A percentile compares a stretch with the other conserved stretches of the same genome.
phyloP scores from a whole-genome alignment of 306 rosid species.

The Abrus precatorius region DNA sequence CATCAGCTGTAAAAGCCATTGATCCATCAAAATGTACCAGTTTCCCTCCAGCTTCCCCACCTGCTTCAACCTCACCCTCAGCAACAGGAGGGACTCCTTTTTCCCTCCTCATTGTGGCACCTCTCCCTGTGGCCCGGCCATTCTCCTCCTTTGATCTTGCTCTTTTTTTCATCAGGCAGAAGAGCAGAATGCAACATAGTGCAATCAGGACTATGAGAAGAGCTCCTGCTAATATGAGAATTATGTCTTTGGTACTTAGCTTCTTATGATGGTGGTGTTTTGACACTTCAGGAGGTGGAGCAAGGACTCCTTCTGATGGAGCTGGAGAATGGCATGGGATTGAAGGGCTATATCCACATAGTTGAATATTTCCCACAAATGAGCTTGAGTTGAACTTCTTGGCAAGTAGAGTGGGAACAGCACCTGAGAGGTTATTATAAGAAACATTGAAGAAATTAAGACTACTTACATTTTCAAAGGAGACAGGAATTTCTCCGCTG shows the following conservation, averaged over 20 bases:
- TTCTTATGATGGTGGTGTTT: conserved; percentile 52
- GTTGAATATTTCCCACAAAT: conserved; percentile 70
- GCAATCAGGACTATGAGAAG: conserved; percentile 60
- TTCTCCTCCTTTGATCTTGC: conserved; percentile 53
- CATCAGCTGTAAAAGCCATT: conserved; percentile 75
- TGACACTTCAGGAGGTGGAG: conserved; percentile 50
- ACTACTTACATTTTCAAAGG: conserved; percentile 53
- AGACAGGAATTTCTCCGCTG: conserved; percentile 67
- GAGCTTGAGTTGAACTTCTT: conserved; percentile 73
- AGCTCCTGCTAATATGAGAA: conserved; percentile 75
- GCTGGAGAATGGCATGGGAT: conserved; percentile 61
- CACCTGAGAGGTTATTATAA: conserved; percentile 75
- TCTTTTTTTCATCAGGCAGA: conserved; percentile 65
- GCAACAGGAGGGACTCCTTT: conserved; percentile 64
- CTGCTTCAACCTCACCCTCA: conserved; percentile 61
- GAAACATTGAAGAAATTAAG: conserved; percentile 73
- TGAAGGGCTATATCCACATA: conserved; percentile 75
- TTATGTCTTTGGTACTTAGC: conserved; percentile 70
- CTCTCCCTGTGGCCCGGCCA: conserved; percentile 31
- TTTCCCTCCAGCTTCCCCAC: conserved; percentile 78
- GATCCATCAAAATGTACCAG: conserved; percentile 81
- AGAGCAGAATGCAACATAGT: conserved; percentile 64
- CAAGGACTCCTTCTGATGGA: conserved; percentile 56
- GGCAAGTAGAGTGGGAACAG: conserved; percentile 65
- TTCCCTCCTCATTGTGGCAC: conserved; percentile 48